These are phyloP conservation scores for Candida glaebosa DNA, from an alignment of 805 yeast genomes.

Conservation along the genomic window DNA sequence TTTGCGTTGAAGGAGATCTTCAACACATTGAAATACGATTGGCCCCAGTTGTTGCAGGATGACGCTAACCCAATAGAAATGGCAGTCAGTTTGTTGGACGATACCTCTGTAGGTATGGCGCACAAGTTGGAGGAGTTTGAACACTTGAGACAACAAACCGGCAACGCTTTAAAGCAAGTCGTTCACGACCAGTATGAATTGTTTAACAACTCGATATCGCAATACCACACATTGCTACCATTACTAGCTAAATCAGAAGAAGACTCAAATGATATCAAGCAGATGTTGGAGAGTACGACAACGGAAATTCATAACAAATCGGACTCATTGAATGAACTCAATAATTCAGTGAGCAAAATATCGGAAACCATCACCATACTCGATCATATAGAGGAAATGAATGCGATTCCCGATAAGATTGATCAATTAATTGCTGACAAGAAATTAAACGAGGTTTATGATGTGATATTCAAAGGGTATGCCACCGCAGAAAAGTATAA, in stretches of 20 bases:
- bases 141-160: conserved; percentile 54
- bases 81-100: conserved; percentile 80
- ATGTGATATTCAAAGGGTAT: conserved; percentile 43
- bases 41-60: conserved; percentile 38
- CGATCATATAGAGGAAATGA: conserved; percentile 60
- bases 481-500: conserved; percentile 47
- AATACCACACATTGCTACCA: conserved; percentile 68
- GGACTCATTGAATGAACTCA: conserved; percentile 59
- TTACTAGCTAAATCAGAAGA: conserved; percentile 65
- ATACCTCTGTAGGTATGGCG: conserved; percentile 88
- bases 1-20: conserved; percentile 33
- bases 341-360: conserved; percentile 57
- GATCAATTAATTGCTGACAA: conserved; percentile 70
- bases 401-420: conserved; percentile 55
- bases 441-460: conserved; percentile 63
- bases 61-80: conserved; percentile 76
- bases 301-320: conserved; percentile 51
- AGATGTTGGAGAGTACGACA: conserved; percentile 46
- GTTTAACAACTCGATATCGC: conserved; percentile 81
- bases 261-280: conserved; percentile 46
- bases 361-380: conserved; percentile 68
- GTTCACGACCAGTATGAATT: conserved; percentile 82
- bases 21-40: conserved; percentile 38
- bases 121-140: conserved; percentile 66
- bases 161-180: conserved; percentile 56